Percentiles rank a stretch among this genome's conserved stretches.
phyloP scores from a whole-genome alignment of 495 filamentous ascomycete genomes.

The Opeltia flavorubescens region DNA sequence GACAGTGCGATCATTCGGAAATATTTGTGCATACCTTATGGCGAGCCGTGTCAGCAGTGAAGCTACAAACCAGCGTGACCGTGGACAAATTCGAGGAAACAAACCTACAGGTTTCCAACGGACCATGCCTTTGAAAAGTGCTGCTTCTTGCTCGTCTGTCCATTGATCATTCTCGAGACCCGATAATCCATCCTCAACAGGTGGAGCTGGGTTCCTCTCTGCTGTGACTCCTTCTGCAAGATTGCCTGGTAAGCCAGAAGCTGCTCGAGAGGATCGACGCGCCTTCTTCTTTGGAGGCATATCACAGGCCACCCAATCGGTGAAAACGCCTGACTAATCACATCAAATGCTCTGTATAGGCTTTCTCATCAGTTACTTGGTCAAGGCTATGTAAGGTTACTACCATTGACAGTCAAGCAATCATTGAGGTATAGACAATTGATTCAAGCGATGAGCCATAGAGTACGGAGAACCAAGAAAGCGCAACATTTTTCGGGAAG shows the following conservation, averaged over 20 bases:
- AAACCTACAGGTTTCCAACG: constrained; percentile 88
- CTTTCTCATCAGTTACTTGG: too few species aligned
- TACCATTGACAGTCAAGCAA: too few species aligned
- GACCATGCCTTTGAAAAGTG: constrained; percentile 78
- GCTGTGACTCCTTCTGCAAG: constrained; percentile 22
- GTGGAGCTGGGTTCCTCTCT: constrained; percentile 11
- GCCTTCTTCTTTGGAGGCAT: constrained; percentile 69
- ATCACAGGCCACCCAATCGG: too few species aligned
- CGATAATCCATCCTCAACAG: constrained; percentile 1
- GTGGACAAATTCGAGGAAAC: constrained; percentile 13
- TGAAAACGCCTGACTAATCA: too few species aligned
- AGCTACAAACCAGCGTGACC: neutral
- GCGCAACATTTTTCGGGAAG: too few species aligned
- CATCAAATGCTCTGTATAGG: too few species aligned
- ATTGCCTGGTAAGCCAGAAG: constrained; percentile 25
- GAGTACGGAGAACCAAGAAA: too few species aligned
- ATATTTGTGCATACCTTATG: constrained; percentile 85
- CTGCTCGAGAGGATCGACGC: constrained; percentile 21
- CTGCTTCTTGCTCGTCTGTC: constrained; percentile 91
- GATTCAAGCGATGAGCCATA: too few species aligned
- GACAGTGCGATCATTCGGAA: constrained; percentile 89
- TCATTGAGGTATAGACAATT: too few species aligned
- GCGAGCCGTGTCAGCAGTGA: constrained; percentile 7
- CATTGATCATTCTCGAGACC: constrained; percentile 53
- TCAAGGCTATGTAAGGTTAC: too few species aligned